phyloP scores from a whole-genome alignment of 768 basidiomycete genomes.

The Crassisporium funariophilum region DNA sequence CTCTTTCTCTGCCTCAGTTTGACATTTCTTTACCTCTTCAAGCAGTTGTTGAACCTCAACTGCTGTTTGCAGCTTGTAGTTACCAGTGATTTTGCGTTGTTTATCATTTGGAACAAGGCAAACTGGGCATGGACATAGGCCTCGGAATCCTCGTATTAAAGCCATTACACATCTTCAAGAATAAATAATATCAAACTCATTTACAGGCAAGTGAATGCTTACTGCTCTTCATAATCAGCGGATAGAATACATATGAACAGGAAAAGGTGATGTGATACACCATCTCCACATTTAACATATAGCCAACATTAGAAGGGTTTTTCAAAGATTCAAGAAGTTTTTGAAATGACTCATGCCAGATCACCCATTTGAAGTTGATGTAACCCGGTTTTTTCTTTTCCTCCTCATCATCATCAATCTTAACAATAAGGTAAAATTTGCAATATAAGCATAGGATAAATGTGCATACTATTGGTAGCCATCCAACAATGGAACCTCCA shows the following conservation, averaged over 20 bases:
- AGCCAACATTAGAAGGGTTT: constrained; percentile 20
- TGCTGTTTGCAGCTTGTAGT: constrained; percentile 14
- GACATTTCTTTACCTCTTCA: too few species aligned
- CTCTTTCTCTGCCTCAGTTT: constrained; percentile 17
- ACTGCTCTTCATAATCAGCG: constrained; percentile 47
- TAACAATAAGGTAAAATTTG: neutral
- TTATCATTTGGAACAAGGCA: constrained; percentile 35
- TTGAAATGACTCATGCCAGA: constrained; percentile 40
- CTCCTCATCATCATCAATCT: constrained; percentile 25
- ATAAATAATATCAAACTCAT: neutral
- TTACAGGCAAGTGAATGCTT: constrained; percentile 12
- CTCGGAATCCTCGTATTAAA: constrained; percentile 30
- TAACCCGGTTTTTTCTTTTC: constrained; percentile 32
- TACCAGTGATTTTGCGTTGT: constrained; percentile 7
- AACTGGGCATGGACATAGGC: constrained; percentile 37
- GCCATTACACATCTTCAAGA: constrained; percentile 39
- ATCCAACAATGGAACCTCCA: constrained; percentile 38
- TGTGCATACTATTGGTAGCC: constrained; percentile 34
- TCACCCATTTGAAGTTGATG: constrained; percentile 34
- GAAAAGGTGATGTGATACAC: constrained; percentile 24
- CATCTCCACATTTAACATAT: constrained; percentile 27
- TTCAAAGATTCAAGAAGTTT: constrained; percentile 28
- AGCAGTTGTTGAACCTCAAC: constrained; percentile 15
- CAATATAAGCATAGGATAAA: constrained; percentile 1
- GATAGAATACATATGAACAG: constrained; percentile 37